phyloP scores from a whole-genome alignment of 768 basidiomycete species.

The Ephemerocybe angulata region DNA sequence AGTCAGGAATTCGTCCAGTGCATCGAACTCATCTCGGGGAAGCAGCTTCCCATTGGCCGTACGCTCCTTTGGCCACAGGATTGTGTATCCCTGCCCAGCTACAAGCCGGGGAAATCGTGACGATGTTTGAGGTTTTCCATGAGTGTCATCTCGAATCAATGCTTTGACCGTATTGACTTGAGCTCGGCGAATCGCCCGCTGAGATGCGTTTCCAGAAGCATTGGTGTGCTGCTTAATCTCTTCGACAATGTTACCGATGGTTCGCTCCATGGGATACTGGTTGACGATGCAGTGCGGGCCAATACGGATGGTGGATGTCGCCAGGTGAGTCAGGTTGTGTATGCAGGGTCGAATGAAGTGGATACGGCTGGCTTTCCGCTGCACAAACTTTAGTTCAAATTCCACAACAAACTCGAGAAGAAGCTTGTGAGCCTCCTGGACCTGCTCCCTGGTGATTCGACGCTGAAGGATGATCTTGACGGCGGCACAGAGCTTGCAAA shows the following conservation, averaged over 20 bases:
- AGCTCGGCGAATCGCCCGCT: constrained; percentile 14
- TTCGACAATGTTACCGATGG: constrained; percentile 27
- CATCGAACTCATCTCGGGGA: background rate
- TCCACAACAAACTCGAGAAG: constrained; percentile 13
- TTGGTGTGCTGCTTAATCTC: constrained; percentile 26
- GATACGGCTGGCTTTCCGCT: background rate
- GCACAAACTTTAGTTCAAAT: background rate
- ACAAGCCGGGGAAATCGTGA: constrained; percentile 14
- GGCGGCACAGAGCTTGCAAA: constrained; percentile 27
- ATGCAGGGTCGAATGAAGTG: constrained; percentile 6
- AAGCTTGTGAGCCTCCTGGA: constrained; percentile 18
- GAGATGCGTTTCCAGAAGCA: constrained; percentile 23
- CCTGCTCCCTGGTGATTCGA: constrained; percentile 13
- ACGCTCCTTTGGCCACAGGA: background rate
- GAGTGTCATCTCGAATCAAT: background rate
- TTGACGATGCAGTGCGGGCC: constrained; percentile 3
- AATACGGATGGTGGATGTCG: constrained; percentile 13
- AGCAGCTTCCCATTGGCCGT: background rate
- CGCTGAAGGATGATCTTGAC: constrained; percentile 24
- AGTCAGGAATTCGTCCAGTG: background rate
- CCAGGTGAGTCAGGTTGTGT: constrained; percentile 19
- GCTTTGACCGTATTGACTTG: constrained; percentile 17
- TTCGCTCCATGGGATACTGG: constrained; percentile 24
- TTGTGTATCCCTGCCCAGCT: constrained; percentile 6
- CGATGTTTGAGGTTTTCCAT: background rate